These are phyloP conservation scores for Aphanomyces invadans DNA, from an alignment of 352 stramenopile species.

Conservation along the genomic window DNA sequence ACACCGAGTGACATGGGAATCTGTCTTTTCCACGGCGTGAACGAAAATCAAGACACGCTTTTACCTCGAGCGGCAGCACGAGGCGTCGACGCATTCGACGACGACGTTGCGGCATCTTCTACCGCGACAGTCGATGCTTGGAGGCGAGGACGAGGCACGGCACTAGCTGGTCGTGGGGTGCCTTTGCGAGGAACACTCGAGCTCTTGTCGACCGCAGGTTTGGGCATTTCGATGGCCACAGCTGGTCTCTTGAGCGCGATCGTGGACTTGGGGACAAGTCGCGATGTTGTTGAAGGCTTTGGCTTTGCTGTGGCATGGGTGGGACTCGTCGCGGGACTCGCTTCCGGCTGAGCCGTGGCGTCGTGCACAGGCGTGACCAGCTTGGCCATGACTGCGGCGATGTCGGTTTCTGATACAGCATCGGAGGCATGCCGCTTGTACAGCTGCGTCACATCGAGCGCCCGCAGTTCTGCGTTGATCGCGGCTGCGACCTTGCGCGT, in stretches of 20 bases:
- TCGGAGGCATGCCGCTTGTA: neutral
- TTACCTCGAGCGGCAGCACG: neutral
- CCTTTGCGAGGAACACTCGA: neutral
- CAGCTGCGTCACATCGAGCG: slow-evolving; percentile 11
- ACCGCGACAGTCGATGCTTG: neutral
- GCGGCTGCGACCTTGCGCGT: neutral
- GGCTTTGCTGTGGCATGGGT: neutral
- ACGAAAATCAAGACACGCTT: neutral
- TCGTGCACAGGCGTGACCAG: neutral
- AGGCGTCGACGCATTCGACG: neutral
- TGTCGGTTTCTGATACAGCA: neutral
- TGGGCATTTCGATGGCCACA: too few species aligned
- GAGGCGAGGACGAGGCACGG: neutral
- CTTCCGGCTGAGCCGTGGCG: neutral
- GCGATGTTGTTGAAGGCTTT: too few species aligned
- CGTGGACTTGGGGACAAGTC: neutral
- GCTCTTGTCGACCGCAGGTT: neutral
- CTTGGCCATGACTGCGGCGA: slow-evolving; percentile 15
- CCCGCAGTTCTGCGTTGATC: slow-evolving; percentile 10
- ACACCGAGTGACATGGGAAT: too few species aligned
- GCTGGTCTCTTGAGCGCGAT: neutral
- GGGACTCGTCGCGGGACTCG: neutral
- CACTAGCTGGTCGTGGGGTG: neutral
- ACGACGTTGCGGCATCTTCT: neutral
- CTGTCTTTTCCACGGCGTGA: too few species aligned